Evolutionary conservation across 768 basidiomycete genomes (phyloP), one percentile per base, ranked within the genome.

Genomic region (Leucosporidium creatinivorum): DNA sequence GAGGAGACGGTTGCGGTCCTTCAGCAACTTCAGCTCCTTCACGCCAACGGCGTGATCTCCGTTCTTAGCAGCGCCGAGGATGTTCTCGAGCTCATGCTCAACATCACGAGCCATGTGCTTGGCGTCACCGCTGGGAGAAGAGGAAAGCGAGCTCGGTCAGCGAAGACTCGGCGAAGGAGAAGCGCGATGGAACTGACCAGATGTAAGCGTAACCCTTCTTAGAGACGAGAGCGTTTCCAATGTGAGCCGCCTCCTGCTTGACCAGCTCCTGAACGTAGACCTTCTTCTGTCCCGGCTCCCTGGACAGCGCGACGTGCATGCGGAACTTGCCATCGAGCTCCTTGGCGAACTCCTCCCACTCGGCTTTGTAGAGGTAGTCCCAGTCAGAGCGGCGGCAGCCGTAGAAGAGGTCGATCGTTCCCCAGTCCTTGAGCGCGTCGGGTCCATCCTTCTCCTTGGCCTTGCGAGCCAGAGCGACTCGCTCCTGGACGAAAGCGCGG

Each of bases 181-280:
- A 61, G 23, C 33, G 33, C 33, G 33, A 13, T 36, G 47, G 10
- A 25, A 67, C 69, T 48, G 9, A 64, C 39, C 69, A 70, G n/a
- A 73, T 67, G 57, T 67, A 69, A 15, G 58, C 54, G 44, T 62
- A 66, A 23, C 91, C 96, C 80, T 97, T 92, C 78, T 91, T 89
- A 72, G 89, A 89, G 70, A 96, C 82, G 73, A 99, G 91, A 23
- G 89, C 87, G 64, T 93, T 87, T 15, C 89, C 89, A 62, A 99
- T 83, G 65, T 86, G 83, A 78, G 86, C 86, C 64, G 86, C 83
- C 77, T 91, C 86, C 59, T 97, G 86, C 89, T 89, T 92, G 17
- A 99, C 80, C 66, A 97, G 81, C 79, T 99, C 92, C 80, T 99
- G 96, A n/a, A 99, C 96, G 80, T 99, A 99, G 76, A 94, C 90